Base-by-base conservation (phyloP, 495 filamentous ascomycete genomes). In the Amphirosellinia nigrospora region DNA sequence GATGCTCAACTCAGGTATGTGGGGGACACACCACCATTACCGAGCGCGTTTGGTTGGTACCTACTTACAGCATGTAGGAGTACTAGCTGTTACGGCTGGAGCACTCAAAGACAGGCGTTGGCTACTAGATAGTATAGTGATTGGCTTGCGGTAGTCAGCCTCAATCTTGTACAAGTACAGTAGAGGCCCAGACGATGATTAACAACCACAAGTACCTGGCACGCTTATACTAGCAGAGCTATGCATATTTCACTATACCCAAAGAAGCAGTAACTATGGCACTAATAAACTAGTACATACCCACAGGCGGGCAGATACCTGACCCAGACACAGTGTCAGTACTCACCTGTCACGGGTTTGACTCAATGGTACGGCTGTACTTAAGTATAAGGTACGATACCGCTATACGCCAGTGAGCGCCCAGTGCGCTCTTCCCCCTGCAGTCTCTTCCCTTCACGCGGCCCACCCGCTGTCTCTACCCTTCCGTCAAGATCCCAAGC, bases 371-470 rank as follows among this genome's bases (percentile, higher is more conserved):
- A 53, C 50, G 50, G 50, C 50, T 53, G 50, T 53, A 53, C 45
- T 5, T 30, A 46, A 13, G 6, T 52, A 30, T 21, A 52, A 52
- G 48, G 48, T 15, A 28, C 48, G 48, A 45, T 45, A 45, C 43
- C 43, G 43, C 43, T 21, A 34, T 58, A 36, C 55, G 16, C 55
- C 63, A 53, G 46, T 28, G 32, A 53, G 60, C 23, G 21, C 45
- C 63, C 45, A 65, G 63, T 53, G 46, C 32, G 63, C 10, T 16
- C 45, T 55, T 41, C 50, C 64, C 64, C 64, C 64, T 66, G 64
- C 64, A 66, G 64, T 66, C 64, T 66, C 64, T 66, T 66, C 50
- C 64, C 36, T 61, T 58, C 32, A 61, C 58, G 58, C 58, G 58
- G 64, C 50, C 64, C 64, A 56, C 64, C 64, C 45, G n/a, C 66